Conservation (phyloP, 2,329 filamentous ascomycete genomes). For the Cryphonectria radicalis region DNA sequence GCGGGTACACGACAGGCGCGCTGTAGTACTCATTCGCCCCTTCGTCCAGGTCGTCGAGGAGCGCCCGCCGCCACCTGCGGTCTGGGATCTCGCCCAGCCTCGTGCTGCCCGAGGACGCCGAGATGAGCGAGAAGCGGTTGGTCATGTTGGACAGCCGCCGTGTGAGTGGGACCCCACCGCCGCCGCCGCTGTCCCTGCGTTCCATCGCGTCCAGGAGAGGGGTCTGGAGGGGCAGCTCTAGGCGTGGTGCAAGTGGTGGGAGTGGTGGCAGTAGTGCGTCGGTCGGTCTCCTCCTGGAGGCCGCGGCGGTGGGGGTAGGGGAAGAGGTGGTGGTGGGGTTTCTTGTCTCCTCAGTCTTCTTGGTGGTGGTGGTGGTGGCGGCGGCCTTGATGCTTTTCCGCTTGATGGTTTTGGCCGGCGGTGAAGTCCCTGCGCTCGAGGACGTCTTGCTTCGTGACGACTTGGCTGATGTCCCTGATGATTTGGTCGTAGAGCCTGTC, state of each 20-base stretch:
- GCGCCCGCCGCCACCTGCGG: constrained; percentile 34
- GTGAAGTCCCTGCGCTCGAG: background rate
- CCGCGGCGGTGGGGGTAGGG: background rate
- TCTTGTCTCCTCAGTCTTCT: background rate
- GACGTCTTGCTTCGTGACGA: background rate
- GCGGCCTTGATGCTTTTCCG: constrained; percentile 2
- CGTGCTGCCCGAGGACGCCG: constrained; percentile 41
- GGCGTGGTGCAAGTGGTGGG: constrained; percentile 5
- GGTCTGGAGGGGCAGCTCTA: constrained; percentile 12
- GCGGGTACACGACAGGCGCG: constrained; percentile 39
- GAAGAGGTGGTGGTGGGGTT: too few species aligned
- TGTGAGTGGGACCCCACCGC: background rate
- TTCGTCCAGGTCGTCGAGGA: constrained; percentile 23
- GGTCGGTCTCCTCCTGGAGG: background rate
- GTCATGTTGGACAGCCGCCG: constrained; percentile 22
- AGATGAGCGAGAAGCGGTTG: constrained; percentile 38
- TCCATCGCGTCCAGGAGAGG: constrained; percentile 23
- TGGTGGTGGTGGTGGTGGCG: background rate
- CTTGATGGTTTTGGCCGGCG: background rate
- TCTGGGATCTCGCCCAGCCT: constrained; percentile 42
- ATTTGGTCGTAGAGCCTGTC: background rate
- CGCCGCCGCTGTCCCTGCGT: background rate
- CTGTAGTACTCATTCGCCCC: constrained; percentile 38
- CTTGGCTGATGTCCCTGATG: background rate
- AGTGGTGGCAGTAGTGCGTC: background rate